Conservation (phyloP, 1,284 basidiomycete species). For the Cryptococcus jaspeensis region DNA sequence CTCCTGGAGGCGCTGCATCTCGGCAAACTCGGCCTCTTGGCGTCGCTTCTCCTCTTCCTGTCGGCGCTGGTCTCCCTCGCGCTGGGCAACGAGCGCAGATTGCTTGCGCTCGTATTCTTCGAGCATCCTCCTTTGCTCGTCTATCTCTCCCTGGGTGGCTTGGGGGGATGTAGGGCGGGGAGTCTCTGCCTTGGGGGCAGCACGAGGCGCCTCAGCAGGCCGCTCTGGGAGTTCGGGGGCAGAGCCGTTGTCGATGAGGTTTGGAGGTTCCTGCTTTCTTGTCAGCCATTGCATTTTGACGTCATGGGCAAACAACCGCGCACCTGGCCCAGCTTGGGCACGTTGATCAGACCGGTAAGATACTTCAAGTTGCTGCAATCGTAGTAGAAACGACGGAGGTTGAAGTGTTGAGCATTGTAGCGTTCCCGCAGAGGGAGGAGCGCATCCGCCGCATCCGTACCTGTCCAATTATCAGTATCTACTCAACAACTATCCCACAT, state of each 20-base stretch:
- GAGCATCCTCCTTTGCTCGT: slow-evolving; percentile 90
- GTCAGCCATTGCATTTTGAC: slow-evolving; percentile 3
- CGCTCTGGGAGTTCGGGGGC: slow-evolving; percentile 86
- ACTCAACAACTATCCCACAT: neutral
- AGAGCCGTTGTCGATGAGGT: slow-evolving; percentile 75
- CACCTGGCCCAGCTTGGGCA: slow-evolving; percentile 89
- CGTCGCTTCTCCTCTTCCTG: slow-evolving; percentile 74
- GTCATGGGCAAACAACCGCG: slow-evolving; percentile 5
- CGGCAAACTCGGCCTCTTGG: slow-evolving; percentile 87
- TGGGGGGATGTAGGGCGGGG: slow-evolving; percentile 62
- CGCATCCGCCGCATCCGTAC: slow-evolving; percentile 81
- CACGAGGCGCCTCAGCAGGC: slow-evolving; percentile 59
- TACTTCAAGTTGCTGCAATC: slow-evolving; percentile 97
- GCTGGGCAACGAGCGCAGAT: slow-evolving; percentile 69
- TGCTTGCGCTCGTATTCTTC: slow-evolving; percentile 98
- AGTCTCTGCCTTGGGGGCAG: slow-evolving; percentile 55
- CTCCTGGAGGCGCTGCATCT: slow-evolving; percentile 57
- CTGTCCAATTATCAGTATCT: slow-evolving; percentile 51
- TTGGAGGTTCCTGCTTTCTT: slow-evolving; percentile 76
- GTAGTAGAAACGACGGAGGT: slow-evolving; percentile 92
- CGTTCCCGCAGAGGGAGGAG: slow-evolving; percentile 80
- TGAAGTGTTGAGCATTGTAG: slow-evolving; percentile 84
- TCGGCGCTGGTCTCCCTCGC: slow-evolving; percentile 77
- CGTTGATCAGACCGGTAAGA: slow-evolving; percentile 90
- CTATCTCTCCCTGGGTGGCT: slow-evolving; percentile 73